Percentiles rank a stretch among this genome's conserved stretches.
These are phyloP conservation scores for Conoideocrella luteorostrata DNA, from an alignment of 2,329 filamentous ascomycete genomes.

Conservation along the genomic window DNA sequence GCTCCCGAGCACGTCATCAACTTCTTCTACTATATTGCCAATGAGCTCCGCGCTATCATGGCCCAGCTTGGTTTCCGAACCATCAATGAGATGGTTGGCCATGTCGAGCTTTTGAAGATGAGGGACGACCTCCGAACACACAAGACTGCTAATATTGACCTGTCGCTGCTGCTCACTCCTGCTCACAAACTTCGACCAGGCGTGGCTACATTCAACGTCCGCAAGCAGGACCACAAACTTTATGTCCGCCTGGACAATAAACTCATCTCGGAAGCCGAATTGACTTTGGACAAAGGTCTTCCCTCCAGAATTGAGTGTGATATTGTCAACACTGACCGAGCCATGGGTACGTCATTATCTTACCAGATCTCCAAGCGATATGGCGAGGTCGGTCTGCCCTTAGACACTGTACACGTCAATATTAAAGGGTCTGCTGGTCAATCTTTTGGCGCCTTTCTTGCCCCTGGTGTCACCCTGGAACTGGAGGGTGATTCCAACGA, in stretches of 20 bases:
- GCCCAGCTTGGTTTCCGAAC: slow-evolving; percentile 89
- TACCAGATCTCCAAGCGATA: slow-evolving; percentile 94
- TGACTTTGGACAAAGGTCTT: slow-evolving; percentile 89
- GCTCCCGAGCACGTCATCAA: slow-evolving; percentile 96
- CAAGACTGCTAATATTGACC: slow-evolving; percentile 89
- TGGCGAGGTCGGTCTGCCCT: slow-evolving; percentile 79
- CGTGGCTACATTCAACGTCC: slow-evolving; percentile 93
- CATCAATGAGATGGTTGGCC: slow-evolving; percentile 96
- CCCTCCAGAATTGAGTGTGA: slow-evolving; percentile 93
- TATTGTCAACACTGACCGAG: slow-evolving; percentile 92
- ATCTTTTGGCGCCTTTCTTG: slow-evolving; percentile 91
- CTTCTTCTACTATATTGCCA: slow-evolving; percentile 97
- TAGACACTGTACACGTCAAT: slow-evolving; percentile 92
- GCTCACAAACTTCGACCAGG: slow-evolving; percentile 93
- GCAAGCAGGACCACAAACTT: slow-evolving; percentile 93
- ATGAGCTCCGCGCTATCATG: slow-evolving; percentile 96
- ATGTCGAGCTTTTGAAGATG: slow-evolving; percentile 78
- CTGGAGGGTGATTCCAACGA: slow-evolving; percentile 95
- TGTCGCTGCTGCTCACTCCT: slow-evolving; percentile 87
- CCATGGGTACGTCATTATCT: slow-evolving; percentile 85
- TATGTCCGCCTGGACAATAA: slow-evolving; percentile 95
- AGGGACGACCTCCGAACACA: slow-evolving; percentile 80
- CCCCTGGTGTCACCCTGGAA: slow-evolving; percentile 88
- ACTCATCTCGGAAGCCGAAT: slow-evolving; percentile 88
- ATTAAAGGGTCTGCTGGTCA: slow-evolving; percentile 95